Base-by-base conservation (phyloP, 306 rosid species). In the Ochetophila trinervis region DNA sequence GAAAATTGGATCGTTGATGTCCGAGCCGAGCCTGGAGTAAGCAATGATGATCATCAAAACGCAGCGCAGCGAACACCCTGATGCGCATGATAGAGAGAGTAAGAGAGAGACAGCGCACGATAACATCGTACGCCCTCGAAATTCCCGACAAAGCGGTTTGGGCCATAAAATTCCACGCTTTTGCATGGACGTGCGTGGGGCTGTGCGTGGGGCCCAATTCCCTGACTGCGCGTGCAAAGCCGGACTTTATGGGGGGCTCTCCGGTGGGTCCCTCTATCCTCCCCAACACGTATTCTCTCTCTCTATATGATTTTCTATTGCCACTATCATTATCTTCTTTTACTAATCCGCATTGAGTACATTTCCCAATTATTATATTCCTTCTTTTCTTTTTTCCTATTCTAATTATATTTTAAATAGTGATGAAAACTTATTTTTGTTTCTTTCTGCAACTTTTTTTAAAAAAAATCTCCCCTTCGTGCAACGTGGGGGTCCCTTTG, bases 141-240 rank as follows among this genome's bases (percentile, higher is more conserved):
- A 57, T 73, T 62, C 63, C 69, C 70, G 82, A 73, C 72, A 51
- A 42, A 34, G 58, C 30, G 13, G 22, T 11, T 14, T 34, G 50
- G 73, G 79, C 76, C 83, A 74, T 79, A 19, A 35, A 74, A 69
- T 74, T 79, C 83, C 79, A 79, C 79, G 76, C 76, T 57, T 72
- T 75, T 79, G 84, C 87, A 83, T 83, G 87, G 84, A 73, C 78
- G 78, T 68, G 87, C 82, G 82, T 73, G 76, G 75, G 71, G 54
- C 49, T 52, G 54, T 32, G 35, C 21, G 60, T 75, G 73, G 85
- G 64, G 51, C 85, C 82, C 79, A 30, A 58, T 36, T 57, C 18
- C 79, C 88, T 80, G 88, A 80, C 88, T 83, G 78, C 88, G 88
- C 88, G 80, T 83, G 88, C 88, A 74, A 76, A 67, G 88, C 85